Percentiles rank a stretch among this genome's conserved stretches.
These are phyloP conservation scores for Piedraia hortae DNA, from an alignment of 2,329 filamentous ascomycete genomes.

Conservation along the genomic window DNA sequence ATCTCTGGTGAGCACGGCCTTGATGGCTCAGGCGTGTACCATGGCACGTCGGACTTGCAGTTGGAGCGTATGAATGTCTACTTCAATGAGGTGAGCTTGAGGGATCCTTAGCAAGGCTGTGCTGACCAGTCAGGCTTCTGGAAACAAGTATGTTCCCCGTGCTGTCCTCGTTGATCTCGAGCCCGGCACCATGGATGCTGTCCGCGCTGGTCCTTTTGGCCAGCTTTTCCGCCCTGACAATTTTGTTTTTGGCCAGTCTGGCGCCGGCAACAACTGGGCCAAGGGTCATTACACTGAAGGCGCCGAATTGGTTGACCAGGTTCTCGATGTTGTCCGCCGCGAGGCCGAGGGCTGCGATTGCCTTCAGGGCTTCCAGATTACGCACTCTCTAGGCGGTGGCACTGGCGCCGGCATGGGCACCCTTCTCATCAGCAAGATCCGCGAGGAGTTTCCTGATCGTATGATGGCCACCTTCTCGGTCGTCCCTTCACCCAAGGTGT, in stretches of 20 bases:
- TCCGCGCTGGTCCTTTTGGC: conserved; percentile 91
- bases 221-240: conserved; percentile 99
- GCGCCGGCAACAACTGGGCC: conserved; percentile 99
- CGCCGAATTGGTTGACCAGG: conserved; percentile 93
- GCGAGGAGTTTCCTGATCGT: conserved; percentile 97
- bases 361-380: conserved; percentile 99
- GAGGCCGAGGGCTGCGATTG: conserved; percentile 98
- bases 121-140: conserved; percentile 39
- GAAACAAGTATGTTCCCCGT: conserved; percentile 98
- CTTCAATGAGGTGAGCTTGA: conserved; percentile 59
- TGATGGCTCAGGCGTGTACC: conserved; percentile 95
- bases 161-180: conserved; percentile 98
- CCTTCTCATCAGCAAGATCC: conserved; percentile 98
- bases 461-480: conserved; percentile 99
- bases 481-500: conserved; percentile 95
- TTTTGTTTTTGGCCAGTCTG: conserved; percentile 98
- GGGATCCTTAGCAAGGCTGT: conserved; percentile 2
- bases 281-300: conserved; percentile 99
- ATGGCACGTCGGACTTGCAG: conserved; percentile 94
- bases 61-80: conserved; percentile 99
- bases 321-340: conserved; percentile 92
- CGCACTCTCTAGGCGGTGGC: conserved; percentile 98
- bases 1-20: conserved; percentile 59
- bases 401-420: conserved; percentile 99
- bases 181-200: conserved; percentile 98